Conservation (phyloP, 129 eudicot genomes). For the Solidago caesia region DNA sequence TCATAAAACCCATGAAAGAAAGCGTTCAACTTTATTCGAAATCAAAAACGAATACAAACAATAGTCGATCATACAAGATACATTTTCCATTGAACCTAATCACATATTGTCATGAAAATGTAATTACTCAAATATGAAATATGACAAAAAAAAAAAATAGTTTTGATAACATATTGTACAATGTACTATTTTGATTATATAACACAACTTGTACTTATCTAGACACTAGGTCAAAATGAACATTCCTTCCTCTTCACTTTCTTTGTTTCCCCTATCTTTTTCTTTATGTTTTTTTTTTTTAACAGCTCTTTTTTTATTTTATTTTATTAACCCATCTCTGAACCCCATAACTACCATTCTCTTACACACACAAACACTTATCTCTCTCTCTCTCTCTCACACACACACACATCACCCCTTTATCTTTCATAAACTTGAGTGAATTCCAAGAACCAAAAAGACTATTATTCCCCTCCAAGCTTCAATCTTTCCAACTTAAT, state of each 20-base stretch:
- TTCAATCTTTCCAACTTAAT: conserved; percentile 26
- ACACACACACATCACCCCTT: conserved; percentile 24
- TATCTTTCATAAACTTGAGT: conserved; percentile 52
- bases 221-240: conserved; percentile 37
- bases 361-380: background rate
- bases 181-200: background rate
- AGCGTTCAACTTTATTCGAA: no score
- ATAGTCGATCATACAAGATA: background rate
- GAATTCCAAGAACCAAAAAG: conserved; percentile 44
- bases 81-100: background rate
- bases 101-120: background rate
- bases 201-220: conserved; percentile 20
- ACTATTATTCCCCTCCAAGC: conserved; percentile 25
- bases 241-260: conserved; percentile 46
- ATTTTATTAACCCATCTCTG: background rate
- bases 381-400: background rate
- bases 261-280: conserved; percentile 21
- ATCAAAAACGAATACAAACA: background rate
- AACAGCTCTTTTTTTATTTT: background rate
- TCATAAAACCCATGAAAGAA: background rate
- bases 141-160: background rate
- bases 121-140: background rate
- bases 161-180: background rate
- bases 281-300: background rate
- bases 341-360: background rate